Evolutionary conservation across 169 alveolate species (phyloP), one percentile per base, ranked within the genome.

Genomic region (Plasmodium gaboni): DNA sequence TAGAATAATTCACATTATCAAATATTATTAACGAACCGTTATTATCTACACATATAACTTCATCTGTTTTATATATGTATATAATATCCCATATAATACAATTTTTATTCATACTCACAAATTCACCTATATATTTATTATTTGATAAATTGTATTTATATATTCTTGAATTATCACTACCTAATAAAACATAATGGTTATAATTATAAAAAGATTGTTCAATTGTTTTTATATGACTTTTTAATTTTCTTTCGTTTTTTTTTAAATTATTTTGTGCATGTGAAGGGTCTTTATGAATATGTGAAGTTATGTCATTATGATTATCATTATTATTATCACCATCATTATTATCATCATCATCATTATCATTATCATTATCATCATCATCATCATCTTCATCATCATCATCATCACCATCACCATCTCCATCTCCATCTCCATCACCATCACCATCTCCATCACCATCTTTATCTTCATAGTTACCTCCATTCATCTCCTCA

Each of bases 151-250:
- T 57, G n/a, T 83, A 83, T 24, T 83, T 83, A 28, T 83, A 83
- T 38, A 83, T 83, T 83, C 44, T 83, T n/a, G 91, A 83, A 1
- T 83, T 38, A 8, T 68, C 91, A 10, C 85, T 68, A 7, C 91
- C 91, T 24, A 83, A 44, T 9, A 83, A 38, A 12, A 57, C 91
- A 60, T 68, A 83, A 46, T 83, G 91, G 5, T 61, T 67, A 72
- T 83, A 83, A 26, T 61, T 83, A 44, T 69, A 15, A 48, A 68
- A 83, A 12, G 85, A 42, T 13, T 44, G 53, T 83, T 83, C 85
- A 2, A 83, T 55, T 42, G 53, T n/a, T 44, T 7, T 2, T 48
- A 83, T 53, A 28, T 55, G 10, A 3, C 10, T 70, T 70, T 50
- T 15, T 22, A 24, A 7, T 13, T 19, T 24, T 19, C 32, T 61